Evolutionary conservation across 768 basidiomycete species (phyloP), one percentile per base, ranked within the genome.

Genomic region (Boletus eberwhitei): DNA sequence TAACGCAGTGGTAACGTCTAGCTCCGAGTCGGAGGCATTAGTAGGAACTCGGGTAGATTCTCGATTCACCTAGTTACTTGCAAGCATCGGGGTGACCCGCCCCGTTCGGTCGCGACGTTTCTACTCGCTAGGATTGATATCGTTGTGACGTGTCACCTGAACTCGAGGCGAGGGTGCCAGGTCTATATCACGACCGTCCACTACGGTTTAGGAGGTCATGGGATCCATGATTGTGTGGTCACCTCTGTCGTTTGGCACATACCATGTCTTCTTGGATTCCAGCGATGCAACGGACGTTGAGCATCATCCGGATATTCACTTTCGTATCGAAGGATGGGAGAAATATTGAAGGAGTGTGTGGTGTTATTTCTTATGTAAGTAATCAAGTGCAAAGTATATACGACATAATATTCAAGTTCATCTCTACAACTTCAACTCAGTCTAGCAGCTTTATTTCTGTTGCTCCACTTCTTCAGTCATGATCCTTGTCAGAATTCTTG

Each of bases 401-500:
- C 55, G 35, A 31, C 32, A 52, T 40, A 8, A 22, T n/a, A n/a
- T 26, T 24, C 24, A 24, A 24, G 24, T 24, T 31, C n/a, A 21
- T 37, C 16, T 21, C 12, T 29, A 16, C 24, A 4, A 24, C 22
- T 22, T 21, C 17, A 26, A 19, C 2, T 5, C 9, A 31, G 7
- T 24, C 8, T 22, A 14, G n/a, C 21, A 48, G 19, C 3, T 12
- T 11, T 52, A 38, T 11, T 43, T 55, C 29, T 54, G 11, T 19
- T 52, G 8, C 21, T 50, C 52, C 17, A 22, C 22, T 37, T 62
- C 59, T 31, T 64, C 62, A 32, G 55, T 64, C 63, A 73, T 58
- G 54, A 77, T 66, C 7, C 68, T 52, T 19, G 67, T 79, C 49
- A 84, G 61, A 43, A 77, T 73, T 50, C 75, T 73, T 16, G 69